Conservation (phyloP, 179 eudicot genomes). For the Actinidia chinensis region DNA sequence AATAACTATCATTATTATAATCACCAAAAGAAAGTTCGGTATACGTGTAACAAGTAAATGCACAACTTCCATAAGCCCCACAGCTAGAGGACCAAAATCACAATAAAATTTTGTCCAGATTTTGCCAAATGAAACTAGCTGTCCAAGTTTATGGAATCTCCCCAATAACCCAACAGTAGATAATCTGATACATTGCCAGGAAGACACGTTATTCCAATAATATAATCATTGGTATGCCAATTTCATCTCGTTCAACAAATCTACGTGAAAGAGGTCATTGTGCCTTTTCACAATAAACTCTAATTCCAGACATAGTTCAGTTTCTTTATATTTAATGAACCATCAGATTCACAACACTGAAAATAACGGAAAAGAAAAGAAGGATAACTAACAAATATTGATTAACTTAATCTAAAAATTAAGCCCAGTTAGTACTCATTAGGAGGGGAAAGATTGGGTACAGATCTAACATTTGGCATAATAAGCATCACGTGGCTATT, state of each 20-base stretch:
- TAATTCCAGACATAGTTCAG: background rate
- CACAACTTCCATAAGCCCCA: background rate
- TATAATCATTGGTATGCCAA: background rate
- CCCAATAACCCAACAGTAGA: background rate
- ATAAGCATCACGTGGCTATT: too few species aligned
- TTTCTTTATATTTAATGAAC: too few species aligned
- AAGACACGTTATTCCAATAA: background rate
- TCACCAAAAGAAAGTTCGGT: background rate
- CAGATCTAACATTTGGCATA: too few species aligned
- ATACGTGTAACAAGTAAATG: background rate
- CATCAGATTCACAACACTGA: background rate
- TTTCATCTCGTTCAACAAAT: background rate
- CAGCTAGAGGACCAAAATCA: background rate
- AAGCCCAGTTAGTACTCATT: too few species aligned
- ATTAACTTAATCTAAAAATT: too few species aligned
- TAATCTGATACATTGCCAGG: background rate
- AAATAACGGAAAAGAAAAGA: too few species aligned
- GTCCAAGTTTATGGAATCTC: background rate
- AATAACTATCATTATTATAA: too few species aligned
- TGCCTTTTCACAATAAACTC: background rate
- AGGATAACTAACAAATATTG: background rate
- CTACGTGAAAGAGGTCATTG: background rate
- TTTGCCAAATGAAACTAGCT: background rate
- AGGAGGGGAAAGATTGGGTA: too few species aligned
- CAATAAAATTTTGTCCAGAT: background rate